Evolutionary conservation across 441 rosid genomes (phyloP).

Genomic region (Jatropha multifida): DNA sequence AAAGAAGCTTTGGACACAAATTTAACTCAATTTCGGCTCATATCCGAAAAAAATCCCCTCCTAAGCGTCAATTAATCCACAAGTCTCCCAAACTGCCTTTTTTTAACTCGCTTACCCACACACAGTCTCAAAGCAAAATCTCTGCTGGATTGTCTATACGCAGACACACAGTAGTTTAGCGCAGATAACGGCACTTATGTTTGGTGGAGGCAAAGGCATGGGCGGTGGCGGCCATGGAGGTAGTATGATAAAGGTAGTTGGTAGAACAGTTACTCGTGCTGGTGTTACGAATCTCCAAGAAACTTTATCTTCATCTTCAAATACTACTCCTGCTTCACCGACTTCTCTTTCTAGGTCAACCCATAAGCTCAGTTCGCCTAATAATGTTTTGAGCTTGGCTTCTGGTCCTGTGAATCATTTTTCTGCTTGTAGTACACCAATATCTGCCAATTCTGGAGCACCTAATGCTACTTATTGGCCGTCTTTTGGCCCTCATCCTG

Average conservation of each 20-base stretch:
- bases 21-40: too few relatives aligned
- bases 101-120: neutral
- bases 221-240: slow-evolving; percentile 56
- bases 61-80: neutral
- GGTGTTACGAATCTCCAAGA: slow-evolving; percentile 57
- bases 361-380: slow-evolving; percentile 31
- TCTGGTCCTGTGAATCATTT: slow-evolving; percentile 32
- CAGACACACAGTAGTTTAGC: neutral
- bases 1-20: too few relatives aligned
- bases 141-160: neutral
- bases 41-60: neutral
- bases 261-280: slow-evolving; percentile 54
- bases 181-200: slow-evolving; percentile 25
- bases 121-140: neutral
- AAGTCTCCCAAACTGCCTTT: neutral
- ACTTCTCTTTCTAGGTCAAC: slow-evolving; percentile 32
- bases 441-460: slow-evolving; percentile 39
- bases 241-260: slow-evolving; percentile 55
- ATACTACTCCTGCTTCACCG: slow-evolving; percentile 32
- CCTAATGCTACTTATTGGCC: slow-evolving; percentile 17
- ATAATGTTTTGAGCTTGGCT: slow-evolving; percentile 38
- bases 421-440: slow-evolving; percentile 30
- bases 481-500: slow-evolving; percentile 31
- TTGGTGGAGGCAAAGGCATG: slow-evolving; percentile 61
- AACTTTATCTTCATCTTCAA: slow-evolving; percentile 38